Base-by-base conservation (phyloP, 345 rosid species). In the Eucalyptus albens region DNA sequence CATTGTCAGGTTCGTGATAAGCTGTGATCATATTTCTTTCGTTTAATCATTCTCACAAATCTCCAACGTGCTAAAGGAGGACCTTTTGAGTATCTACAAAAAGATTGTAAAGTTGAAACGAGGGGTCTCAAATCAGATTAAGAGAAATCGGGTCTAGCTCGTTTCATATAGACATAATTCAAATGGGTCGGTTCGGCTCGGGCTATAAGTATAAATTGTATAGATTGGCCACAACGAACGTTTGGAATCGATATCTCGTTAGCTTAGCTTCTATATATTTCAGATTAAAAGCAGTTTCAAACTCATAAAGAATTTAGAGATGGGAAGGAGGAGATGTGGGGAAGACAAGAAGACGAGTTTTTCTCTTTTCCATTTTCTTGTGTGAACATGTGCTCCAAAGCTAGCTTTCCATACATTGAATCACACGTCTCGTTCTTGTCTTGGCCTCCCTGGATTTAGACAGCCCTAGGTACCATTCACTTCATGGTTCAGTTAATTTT, bases 1-100 rank as follows among this genome's bases (percentile, higher is more conserved):
- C 96, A 27, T 50, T 94, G 8, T 62, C 96, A 89, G 96, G 95
- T 94, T 77, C 26, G 33, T 90, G 86, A 87, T 11, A 40, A 24
- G 27, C 85, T 11, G 47, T 6, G 85, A 40, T 40, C 85, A 4
- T 5, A 11, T 77, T 40, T 21, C 45, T 10, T 21, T 37, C 83
- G 27, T 72, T 37, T 21, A 37, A 10, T 19, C 45, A 6, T 72
- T 40, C 83, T 19, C 12, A 72, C 82, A 19, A 37, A 19, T 3
- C 82, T 33, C 82, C 82, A 69, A 17, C 11, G 82, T 16, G 44
- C 82, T 16, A 33, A 37, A 17, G 82, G 3, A 72, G 44, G 82
- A 17, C 14, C 82, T 72, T 72, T 33, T 5, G 9, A 22, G 44
- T 33, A 72, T 37, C 3, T 17, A 11, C 82, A 33, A 3, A 19